A percentile compares a stretch with the other conserved stretches of the same genome.
These are phyloP conservation scores for Termitomyces heimii DNA, from an alignment of 768 basidiomycete species.

Conservation along the genomic window DNA sequence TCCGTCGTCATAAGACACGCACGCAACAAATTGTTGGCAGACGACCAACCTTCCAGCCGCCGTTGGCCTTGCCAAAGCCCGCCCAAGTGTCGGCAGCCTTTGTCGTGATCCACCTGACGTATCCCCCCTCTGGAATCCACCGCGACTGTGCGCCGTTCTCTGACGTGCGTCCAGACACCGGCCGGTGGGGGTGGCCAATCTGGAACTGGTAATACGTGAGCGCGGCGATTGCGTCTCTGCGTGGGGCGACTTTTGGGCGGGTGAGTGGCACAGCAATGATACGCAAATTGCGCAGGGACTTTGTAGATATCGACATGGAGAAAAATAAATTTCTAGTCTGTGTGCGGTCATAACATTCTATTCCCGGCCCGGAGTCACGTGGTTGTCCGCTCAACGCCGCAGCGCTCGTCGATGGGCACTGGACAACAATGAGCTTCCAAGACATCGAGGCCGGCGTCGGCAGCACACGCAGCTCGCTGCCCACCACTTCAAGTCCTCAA, in stretches of 20 bases:
- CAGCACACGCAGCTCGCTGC: slow-evolving; percentile 28
- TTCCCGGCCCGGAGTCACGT: background rate
- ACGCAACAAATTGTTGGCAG: background rate
- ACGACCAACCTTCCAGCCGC: slow-evolving; percentile 65
- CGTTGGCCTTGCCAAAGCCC: slow-evolving; percentile 61
- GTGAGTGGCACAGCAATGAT: slow-evolving; percentile 44
- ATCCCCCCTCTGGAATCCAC: slow-evolving; percentile 35
- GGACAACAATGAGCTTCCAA: slow-evolving; percentile 47
- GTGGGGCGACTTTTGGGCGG: slow-evolving; percentile 19
- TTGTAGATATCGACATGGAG: slow-evolving; percentile 17
- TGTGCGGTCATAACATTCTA: slow-evolving; percentile 7
- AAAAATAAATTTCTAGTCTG: background rate
- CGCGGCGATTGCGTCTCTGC: background rate
- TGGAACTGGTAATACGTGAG: slow-evolving; percentile 43
- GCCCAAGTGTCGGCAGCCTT: slow-evolving; percentile 60
- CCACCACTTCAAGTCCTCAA: slow-evolving; percentile 38
- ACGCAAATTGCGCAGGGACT: slow-evolving; percentile 29
- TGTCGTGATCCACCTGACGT: slow-evolving; percentile 39
- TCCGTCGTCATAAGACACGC: background rate
- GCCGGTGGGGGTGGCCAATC: slow-evolving; percentile 19
- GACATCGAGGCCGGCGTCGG: slow-evolving; percentile 46
- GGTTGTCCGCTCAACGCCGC: background rate
- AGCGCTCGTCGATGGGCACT: background rate
- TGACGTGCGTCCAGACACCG: background rate
- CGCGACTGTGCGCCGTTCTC: slow-evolving; percentile 22